phyloP scores from a whole-genome alignment of 495 filamentous ascomycete species.

The Aspergillus asperescens region DNA sequence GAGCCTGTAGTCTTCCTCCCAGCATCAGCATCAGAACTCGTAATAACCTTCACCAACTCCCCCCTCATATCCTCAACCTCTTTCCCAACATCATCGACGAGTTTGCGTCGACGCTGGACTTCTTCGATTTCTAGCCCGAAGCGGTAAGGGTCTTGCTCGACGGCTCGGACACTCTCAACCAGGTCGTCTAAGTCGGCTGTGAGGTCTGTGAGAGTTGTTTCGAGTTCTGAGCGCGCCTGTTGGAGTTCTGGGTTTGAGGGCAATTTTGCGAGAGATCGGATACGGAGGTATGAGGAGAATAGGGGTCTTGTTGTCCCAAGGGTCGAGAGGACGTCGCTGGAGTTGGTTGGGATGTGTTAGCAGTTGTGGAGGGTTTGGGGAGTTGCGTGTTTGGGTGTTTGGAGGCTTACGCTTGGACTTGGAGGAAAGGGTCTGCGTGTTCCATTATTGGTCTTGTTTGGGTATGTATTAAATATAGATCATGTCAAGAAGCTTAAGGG shows the following conservation, averaged over 20 bases:
- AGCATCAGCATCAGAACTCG: constrained; percentile 19
- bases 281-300: constrained; percentile 93
- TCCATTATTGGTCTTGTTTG: constrained; percentile 41
- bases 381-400: no score
- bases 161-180: constrained; percentile 76
- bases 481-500: neutral
- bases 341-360: constrained; percentile 5
- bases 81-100: constrained; percentile 82
- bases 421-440: constrained; percentile 84
- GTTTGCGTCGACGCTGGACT: constrained; percentile 68
- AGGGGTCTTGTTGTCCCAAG: constrained; percentile 74
- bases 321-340: constrained; percentile 77
- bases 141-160: constrained; percentile 83
- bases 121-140: constrained; percentile 85
- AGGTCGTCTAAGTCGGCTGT: constrained; percentile 85
- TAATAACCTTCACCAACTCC: constrained; percentile 61
- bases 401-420: constrained; percentile 72
- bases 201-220: constrained; percentile 67
- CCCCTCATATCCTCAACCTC: constrained; percentile 86
- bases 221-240: constrained; percentile 78
- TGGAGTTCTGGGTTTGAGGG: constrained; percentile 75
- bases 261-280: constrained; percentile 73
- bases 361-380: neutral
- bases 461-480: neutral
- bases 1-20: constrained; percentile 15